Conservation (phyloP, 371 early-diverging fungal species). For the Haplosporangium sp. region DNA sequence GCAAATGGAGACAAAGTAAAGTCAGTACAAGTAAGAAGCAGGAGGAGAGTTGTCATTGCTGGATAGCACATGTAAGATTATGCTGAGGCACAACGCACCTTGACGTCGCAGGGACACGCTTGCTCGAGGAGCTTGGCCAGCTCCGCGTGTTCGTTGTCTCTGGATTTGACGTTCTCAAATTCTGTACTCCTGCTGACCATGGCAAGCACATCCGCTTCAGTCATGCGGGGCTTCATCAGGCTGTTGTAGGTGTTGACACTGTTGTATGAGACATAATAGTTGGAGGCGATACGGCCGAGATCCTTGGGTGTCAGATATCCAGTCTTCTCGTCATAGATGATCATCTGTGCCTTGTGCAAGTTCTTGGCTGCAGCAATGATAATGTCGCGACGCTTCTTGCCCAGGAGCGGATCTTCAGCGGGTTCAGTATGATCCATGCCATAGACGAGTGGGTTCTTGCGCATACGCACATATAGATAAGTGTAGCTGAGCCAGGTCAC, state of each 20-base stretch:
- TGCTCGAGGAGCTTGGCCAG: conserved; percentile 75
- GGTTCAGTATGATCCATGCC: conserved; percentile 85
- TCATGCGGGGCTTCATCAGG: conserved; percentile 78
- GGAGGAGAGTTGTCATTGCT: too few species aligned
- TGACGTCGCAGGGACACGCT: conserved; percentile 81
- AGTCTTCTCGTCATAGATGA: conserved; percentile 85
- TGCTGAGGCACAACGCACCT: conserved; percentile 5
- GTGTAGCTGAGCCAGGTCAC: conserved; percentile 98
- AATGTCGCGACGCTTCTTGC: conserved; percentile 78
- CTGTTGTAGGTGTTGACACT: conserved; percentile 89
- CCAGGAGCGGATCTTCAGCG: conserved; percentile 82
- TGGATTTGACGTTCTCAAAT: conserved; percentile 91
- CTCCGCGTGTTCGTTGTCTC: conserved; percentile 89
- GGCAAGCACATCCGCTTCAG: conserved; percentile 89
- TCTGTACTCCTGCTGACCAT: conserved; percentile 92
- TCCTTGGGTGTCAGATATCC: conserved; percentile 91
- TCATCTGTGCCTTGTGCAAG: conserved; percentile 93
- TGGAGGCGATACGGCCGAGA: conserved; percentile 91
- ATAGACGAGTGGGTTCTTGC: conserved; percentile 92
- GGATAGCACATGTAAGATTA: neutral
- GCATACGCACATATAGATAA: conserved; percentile 97
- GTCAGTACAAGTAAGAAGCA: neutral
- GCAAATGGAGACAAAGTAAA: neutral
- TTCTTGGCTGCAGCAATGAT: conserved; percentile 77
- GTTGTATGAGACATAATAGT: conserved; percentile 89